Conservation (phyloP, 2,329 filamentous ascomycete genomes). For the Xylaria sp. region DNA sequence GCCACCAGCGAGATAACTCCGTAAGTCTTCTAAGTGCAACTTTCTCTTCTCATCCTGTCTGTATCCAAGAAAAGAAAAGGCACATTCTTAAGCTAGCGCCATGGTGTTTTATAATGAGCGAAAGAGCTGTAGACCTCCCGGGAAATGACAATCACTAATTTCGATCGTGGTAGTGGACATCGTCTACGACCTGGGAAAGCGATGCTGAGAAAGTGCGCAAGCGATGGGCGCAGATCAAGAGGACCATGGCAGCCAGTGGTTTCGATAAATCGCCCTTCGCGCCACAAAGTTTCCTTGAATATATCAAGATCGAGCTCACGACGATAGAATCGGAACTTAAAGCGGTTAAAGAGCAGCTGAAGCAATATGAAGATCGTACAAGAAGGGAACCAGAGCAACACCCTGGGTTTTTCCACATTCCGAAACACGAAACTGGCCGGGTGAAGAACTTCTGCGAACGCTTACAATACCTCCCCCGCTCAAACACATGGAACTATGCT, state of each 20-base stretch:
- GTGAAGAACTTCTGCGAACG: background rate
- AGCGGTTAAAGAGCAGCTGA: background rate
- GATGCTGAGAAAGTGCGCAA: background rate
- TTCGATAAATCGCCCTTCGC: background rate
- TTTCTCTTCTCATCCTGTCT: background rate
- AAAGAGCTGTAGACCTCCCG: background rate
- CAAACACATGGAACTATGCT: background rate
- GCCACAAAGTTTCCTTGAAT: background rate
- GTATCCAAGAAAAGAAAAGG: background rate
- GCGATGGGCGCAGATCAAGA: background rate
- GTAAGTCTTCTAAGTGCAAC: background rate
- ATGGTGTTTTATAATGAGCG: background rate
- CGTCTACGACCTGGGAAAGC: background rate
- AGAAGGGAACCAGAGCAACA: background rate
- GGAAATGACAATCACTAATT: background rate
- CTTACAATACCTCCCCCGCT: too few relatives aligned
- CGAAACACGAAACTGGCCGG: background rate
- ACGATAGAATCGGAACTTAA: background rate
- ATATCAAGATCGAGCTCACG: background rate
- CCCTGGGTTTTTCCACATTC: background rate
- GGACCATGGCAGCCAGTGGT: background rate
- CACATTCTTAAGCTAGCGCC: background rate
- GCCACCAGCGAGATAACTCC: background rate
- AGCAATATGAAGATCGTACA: background rate
- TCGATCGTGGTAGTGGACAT: background rate